Percentiles rank a stretch among this genome's conserved stretches.
Evolutionary conservation across 2,329 filamentous ascomycete genomes (phyloP).

Genomic region (Botrytis pseudocinerea): DNA sequence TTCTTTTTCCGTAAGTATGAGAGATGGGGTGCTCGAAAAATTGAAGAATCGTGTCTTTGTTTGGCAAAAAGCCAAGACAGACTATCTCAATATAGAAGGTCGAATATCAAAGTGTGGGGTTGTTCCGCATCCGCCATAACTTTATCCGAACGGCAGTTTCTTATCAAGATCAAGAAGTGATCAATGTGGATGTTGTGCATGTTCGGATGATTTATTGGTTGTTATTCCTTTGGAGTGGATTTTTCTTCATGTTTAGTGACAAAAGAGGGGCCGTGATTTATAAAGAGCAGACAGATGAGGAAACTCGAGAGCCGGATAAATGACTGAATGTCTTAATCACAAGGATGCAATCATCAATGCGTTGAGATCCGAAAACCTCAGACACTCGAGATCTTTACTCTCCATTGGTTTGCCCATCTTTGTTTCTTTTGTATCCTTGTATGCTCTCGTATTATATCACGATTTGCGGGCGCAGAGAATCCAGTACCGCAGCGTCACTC

Average conservation of each 20-base stretch:
- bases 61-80: neutral
- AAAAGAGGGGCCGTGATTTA: neutral
- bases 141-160: constrained; percentile 4
- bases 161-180: neutral
- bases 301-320: neutral
- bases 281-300: neutral
- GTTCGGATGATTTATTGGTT: neutral
- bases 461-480: neutral
- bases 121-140: neutral
- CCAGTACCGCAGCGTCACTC: neutral
- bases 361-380: neutral
- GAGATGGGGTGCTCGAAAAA: neutral
- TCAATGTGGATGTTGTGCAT: neutral
- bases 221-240: neutral
- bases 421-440: neutral
- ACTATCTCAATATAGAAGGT: constrained; percentile 17
- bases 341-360: neutral
- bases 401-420: neutral
- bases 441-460: neutral
- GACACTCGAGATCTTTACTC: neutral
- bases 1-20: neutral
- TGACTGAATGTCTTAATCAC: neutral
- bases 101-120: neutral
- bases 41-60: neutral
- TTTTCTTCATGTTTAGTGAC: neutral